Conservation (phyloP, 2,329 filamentous ascomycete genomes). For the Neonectria sp. region DNA sequence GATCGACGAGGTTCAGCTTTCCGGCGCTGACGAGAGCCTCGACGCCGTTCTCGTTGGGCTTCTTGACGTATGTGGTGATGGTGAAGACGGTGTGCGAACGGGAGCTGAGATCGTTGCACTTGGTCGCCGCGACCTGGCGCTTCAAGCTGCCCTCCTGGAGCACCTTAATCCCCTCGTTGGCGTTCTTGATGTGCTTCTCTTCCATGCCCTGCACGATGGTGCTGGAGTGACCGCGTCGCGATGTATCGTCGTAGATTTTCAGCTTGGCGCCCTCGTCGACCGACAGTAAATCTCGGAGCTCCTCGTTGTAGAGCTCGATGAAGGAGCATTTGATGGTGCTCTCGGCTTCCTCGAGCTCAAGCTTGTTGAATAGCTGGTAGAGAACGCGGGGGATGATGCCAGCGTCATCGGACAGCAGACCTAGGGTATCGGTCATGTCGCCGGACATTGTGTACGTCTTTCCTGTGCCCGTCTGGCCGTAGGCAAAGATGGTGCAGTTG, state of each 20-base stretch:
- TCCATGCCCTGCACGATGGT: constrained; percentile 98
- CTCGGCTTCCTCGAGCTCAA: constrained; percentile 84
- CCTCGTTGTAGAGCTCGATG: constrained; percentile 98
- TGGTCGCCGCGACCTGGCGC: constrained; percentile 98
- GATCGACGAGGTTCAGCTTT: constrained; percentile 95
- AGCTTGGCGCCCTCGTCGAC: constrained; percentile 87
- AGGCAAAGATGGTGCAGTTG: constrained; percentile 99
- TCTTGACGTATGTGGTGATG: constrained; percentile 91
- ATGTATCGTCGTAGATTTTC: constrained; percentile 95
- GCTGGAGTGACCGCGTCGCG: constrained; percentile 85
- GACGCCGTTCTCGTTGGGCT: constrained; percentile 82
- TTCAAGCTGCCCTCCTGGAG: constrained; percentile 92
- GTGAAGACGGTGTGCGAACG: constrained; percentile 98
- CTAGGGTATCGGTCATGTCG: constrained; percentile 90
- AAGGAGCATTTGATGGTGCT: constrained; percentile 97
- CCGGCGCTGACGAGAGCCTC: constrained; percentile 93
- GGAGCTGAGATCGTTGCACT: constrained; percentile 98
- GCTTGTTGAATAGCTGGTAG: constrained; percentile 87
- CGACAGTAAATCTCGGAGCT: constrained; percentile 90
- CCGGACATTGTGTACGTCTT: constrained; percentile 99
- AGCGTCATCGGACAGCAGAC: constrained; percentile 89
- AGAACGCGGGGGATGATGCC: constrained; percentile 96
- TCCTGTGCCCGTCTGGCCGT: constrained; percentile 97
- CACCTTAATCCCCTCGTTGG: constrained; percentile 88
- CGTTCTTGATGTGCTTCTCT: constrained; percentile 91